A percentile compares a stretch with the other conserved stretches of the same genome.
phyloP scores from a whole-genome alignment of 768 basidiomycete species.

The Collybiopsis luxurians region DNA sequence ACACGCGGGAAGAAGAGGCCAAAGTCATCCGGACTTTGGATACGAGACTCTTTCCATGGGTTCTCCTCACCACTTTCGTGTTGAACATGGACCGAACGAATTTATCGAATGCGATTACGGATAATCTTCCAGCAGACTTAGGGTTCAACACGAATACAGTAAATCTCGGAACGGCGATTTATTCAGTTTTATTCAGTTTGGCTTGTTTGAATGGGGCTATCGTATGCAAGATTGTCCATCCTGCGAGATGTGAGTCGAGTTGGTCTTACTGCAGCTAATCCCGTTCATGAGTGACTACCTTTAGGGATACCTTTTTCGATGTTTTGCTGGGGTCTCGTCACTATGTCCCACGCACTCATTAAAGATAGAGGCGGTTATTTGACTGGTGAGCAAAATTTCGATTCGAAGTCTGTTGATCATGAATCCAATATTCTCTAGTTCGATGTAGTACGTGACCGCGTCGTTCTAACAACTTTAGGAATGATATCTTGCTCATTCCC shows the following conservation, averaged over 20 bases:
- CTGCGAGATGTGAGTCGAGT: constrained; percentile 28
- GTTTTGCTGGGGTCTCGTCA: constrained; percentile 39
- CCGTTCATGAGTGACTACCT: neutral
- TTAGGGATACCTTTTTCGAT: constrained; percentile 38
- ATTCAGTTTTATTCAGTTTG: constrained; percentile 31
- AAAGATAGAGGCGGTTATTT: constrained; percentile 34
- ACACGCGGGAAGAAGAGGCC: constrained; percentile 30
- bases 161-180: constrained; percentile 34
- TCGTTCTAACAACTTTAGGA: neutral
- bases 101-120: constrained; percentile 38
- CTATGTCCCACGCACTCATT: constrained; percentile 32
- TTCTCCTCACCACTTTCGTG: constrained; percentile 30
- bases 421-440: constrained; percentile 14
- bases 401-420: too few species aligned
- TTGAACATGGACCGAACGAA: constrained; percentile 43
- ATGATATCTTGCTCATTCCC: neutral
- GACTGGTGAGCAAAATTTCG: constrained; percentile 21
- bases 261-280: too few species aligned
- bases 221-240: constrained; percentile 36
- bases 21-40: constrained; percentile 26
- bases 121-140: constrained; percentile 34
- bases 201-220: constrained; percentile 34
- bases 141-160: constrained; percentile 38
- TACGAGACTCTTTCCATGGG: constrained; percentile 27
- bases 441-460: constrained; percentile 25